A percentile compares a stretch with the other conserved stretches of the same genome.
Conservation (phyloP, 2,329 filamentous ascomycete genomes). For the Orbilia ellipsospora region DNA sequence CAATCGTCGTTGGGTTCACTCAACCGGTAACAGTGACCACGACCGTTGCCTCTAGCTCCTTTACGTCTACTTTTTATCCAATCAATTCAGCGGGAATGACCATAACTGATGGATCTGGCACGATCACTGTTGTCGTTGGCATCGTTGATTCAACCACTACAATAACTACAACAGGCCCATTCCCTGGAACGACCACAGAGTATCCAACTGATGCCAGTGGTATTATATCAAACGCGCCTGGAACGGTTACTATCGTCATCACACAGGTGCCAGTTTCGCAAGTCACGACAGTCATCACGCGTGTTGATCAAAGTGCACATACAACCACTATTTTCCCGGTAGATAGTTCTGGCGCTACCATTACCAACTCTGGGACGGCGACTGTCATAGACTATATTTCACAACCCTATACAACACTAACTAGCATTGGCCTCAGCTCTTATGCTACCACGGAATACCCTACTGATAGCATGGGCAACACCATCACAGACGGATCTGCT, state of each 20-base stretch:
- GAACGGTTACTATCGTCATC: background rate
- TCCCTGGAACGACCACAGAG: background rate
- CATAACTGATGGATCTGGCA: conserved; percentile 3
- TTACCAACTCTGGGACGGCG: background rate
- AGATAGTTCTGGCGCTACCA: background rate
- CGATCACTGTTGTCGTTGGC: background rate
- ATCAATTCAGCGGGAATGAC: background rate
- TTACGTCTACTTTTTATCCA: background rate
- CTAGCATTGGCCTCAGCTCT: background rate
- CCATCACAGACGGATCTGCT: background rate
- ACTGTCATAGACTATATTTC: background rate
- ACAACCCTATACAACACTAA: background rate
- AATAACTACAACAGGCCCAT: background rate
- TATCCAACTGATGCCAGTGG: conserved; percentile 1
- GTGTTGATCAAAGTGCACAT: background rate
- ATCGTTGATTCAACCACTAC: background rate
- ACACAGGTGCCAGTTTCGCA: background rate
- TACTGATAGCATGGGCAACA: background rate
- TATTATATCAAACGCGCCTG: background rate
- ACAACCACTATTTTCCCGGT: background rate
- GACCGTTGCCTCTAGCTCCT: background rate
- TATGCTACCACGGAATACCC: background rate
- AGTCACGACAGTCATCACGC: background rate
- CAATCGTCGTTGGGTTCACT: background rate
- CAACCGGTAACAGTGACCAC: background rate